These are phyloP conservation scores for Gaeumannomyces tritici DNA, from an alignment of 2,329 filamentous ascomycete species.

Conservation along the genomic window DNA sequence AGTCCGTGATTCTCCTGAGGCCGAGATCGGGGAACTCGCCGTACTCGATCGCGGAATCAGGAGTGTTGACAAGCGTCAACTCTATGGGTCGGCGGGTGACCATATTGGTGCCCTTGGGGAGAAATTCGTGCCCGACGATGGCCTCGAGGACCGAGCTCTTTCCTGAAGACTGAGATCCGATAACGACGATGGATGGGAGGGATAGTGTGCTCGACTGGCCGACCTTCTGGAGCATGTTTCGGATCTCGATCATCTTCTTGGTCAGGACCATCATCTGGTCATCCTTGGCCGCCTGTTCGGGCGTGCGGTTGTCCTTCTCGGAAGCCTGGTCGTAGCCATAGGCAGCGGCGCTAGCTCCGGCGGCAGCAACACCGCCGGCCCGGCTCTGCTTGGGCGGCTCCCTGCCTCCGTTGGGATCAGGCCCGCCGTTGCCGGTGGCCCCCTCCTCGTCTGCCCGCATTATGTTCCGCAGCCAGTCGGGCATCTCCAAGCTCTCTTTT, in stretches of 20 bases:
- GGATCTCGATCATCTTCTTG: slow-evolving; percentile 99
- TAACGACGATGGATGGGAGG: slow-evolving; percentile 95
- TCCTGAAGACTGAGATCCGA: slow-evolving; percentile 94
- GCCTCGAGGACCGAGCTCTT: slow-evolving; percentile 97
- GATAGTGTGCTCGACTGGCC: slow-evolving; percentile 85
- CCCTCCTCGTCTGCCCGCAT: slow-evolving; percentile 52
- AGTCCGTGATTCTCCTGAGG: slow-evolving; percentile 83
- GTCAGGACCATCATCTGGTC: slow-evolving; percentile 99
- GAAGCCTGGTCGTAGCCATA: slow-evolving; percentile 66
- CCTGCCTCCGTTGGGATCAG: slow-evolving; percentile 36
- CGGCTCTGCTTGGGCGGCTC: slow-evolving; percentile 51
- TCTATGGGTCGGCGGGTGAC: slow-evolving; percentile 94
- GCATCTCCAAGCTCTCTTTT: slow-evolving; percentile 61
- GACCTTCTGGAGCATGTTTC: slow-evolving; percentile 81
- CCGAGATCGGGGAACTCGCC: slow-evolving; percentile 93
- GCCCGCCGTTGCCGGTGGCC: slow-evolving; percentile 36
- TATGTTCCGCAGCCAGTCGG: slow-evolving; percentile 72
- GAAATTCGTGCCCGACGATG: slow-evolving; percentile 94
- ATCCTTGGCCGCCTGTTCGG: slow-evolving; percentile 65
- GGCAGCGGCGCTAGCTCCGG: slow-evolving; percentile 63
- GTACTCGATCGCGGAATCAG: slow-evolving; percentile 77
- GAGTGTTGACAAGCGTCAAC: slow-evolving; percentile 90
- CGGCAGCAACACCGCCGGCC: slow-evolving; percentile 45
- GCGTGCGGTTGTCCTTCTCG: slow-evolving; percentile 53
- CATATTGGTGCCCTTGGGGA: slow-evolving; percentile 98